These are phyloP conservation scores for Alternaria ventricosa DNA, from an alignment of 2,329 filamentous ascomycete genomes.

Conservation along the genomic window DNA sequence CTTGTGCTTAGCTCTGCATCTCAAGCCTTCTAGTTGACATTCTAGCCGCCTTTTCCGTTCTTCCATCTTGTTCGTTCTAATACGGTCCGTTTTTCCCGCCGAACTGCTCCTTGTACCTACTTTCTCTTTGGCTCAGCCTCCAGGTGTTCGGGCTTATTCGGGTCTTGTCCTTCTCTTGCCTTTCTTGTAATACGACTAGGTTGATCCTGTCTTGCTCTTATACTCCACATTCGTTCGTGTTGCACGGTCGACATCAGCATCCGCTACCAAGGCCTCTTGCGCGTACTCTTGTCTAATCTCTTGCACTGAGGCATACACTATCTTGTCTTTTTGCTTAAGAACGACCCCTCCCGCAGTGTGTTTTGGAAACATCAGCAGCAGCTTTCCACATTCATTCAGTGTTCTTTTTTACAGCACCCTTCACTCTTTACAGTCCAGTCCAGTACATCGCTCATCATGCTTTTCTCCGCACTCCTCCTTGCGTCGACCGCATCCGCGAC, in stretches of 20 bases:
- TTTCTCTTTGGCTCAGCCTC: conserved; percentile 19
- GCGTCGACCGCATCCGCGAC: conserved; percentile 47
- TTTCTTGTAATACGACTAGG: conserved; percentile 12
- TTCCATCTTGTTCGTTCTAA: conserved; percentile 2
- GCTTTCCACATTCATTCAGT: neutral
- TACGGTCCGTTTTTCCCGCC: neutral
- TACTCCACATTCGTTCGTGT: conserved; percentile 5
- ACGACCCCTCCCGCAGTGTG: neutral
- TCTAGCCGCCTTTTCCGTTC: neutral
- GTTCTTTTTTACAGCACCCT: neutral
- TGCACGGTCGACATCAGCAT: conserved; percentile 24
- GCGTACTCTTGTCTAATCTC: neutral
- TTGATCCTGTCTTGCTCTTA: conserved; percentile 19
- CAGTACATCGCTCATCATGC: conserved; percentile 31
- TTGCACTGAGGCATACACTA: neutral
- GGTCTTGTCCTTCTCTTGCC: conserved; percentile 5
- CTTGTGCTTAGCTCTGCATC: conserved; percentile 14
- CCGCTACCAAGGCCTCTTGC: neutral
- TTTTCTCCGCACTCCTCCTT: conserved; percentile 38
- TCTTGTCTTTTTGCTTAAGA: conserved; percentile 1
- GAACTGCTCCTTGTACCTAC: neutral
- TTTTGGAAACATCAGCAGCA: neutral
- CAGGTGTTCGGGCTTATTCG: conserved; percentile 7
- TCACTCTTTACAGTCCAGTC: neutral
- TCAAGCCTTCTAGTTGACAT: neutral